Conservation (phyloP, 345 rosid genomes). For the Cardamine chenopodiifolia region DNA sequence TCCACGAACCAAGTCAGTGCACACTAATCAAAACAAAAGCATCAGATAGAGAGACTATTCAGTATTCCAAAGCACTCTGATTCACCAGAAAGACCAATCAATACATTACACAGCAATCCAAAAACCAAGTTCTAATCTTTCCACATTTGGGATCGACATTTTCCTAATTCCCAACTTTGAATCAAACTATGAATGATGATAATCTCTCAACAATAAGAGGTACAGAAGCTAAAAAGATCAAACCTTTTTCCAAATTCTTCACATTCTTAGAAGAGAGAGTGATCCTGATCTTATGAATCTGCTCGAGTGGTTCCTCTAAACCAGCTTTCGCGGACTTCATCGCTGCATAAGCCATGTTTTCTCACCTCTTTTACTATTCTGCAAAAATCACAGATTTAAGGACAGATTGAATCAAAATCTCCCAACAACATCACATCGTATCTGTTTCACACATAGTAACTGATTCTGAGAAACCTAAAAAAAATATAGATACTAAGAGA, state of each 20-base stretch:
- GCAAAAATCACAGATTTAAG: neutral
- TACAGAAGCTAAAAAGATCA: neutral
- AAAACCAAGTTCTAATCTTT: neutral
- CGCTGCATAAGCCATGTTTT: conserved; percentile 51
- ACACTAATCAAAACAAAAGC: conserved; percentile 42
- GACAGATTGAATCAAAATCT: neutral
- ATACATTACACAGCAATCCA: neutral
- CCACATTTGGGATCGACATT: neutral
- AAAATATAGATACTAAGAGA: neutral
- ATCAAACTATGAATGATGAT: neutral
- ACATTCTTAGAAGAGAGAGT: conserved; percentile 77
- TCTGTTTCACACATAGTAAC: neutral
- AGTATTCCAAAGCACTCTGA: neutral
- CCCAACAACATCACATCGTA: neutral
- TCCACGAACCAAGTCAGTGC: conserved; percentile 63
- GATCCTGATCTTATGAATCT: conserved; percentile 75
- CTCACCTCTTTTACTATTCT: neutral
- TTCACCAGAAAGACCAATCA: neutral
- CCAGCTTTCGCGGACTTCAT: conserved; percentile 60
- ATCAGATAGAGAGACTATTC: neutral
- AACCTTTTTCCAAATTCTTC: conserved; percentile 77
- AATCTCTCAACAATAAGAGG: neutral
- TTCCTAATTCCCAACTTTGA: neutral
- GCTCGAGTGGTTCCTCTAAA: conserved; percentile 64
- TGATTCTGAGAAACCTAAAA: neutral